Evolutionary conservation across 768 basidiomycete species (phyloP).

Genomic region (Melanogaster broomeanus): DNA sequence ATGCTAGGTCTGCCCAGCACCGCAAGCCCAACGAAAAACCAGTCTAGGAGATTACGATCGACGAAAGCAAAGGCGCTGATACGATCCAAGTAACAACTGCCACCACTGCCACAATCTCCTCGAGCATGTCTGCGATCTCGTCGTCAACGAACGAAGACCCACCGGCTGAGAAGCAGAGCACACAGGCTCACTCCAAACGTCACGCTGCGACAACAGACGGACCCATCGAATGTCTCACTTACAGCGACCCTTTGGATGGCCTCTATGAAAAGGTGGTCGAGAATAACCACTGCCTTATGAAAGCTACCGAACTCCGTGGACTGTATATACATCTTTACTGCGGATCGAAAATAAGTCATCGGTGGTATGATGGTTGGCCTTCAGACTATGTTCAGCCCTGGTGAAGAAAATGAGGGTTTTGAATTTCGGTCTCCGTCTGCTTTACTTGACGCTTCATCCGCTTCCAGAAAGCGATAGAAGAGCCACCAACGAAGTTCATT

Average conservation of each 20-base stretch:
- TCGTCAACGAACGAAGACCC: constrained; percentile 12
- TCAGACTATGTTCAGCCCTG: constrained; percentile 66
- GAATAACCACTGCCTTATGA: too few species aligned
- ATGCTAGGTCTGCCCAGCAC: neutral
- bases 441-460: neutral
- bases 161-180: neutral
- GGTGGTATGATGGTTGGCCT: constrained; percentile 82
- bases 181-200: constrained; percentile 14
- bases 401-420: constrained; percentile 59
- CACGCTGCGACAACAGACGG: constrained; percentile 25
- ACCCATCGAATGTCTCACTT: constrained; percentile 60
- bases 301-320: neutral
- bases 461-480: constrained; percentile 60
- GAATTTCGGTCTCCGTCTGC: neutral
- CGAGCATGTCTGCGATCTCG: neutral
- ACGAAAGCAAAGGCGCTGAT: neutral
- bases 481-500: constrained; percentile 68
- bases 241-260: constrained; percentile 70
- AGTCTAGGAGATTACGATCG: constrained; percentile 15
- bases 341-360: constrained; percentile 68
- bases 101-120: neutral
- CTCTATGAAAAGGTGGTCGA: constrained; percentile 63
- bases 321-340: constrained; percentile 65
- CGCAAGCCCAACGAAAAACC: neutral
- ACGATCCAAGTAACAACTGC: neutral